Conservation (phyloP, 495 filamentous ascomycete species). For the Talaromyces nanjingensis region DNA sequence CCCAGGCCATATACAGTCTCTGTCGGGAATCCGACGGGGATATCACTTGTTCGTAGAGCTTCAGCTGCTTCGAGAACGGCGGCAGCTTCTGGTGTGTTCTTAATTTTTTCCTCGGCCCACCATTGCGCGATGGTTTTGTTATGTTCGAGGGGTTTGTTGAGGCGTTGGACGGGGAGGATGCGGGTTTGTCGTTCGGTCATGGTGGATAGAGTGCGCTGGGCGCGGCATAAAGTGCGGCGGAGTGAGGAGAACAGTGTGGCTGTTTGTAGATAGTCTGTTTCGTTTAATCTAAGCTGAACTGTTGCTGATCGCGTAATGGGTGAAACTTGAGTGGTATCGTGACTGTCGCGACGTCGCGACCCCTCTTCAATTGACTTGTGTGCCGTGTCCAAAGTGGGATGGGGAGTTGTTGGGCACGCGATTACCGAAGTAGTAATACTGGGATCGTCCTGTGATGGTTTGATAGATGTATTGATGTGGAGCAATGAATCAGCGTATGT, state of each 20-base stretch:
- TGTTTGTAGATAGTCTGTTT: not conserved
- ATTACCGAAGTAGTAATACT: not conserved
- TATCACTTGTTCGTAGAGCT: conserved; percentile 53
- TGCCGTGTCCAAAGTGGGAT: not conserved
- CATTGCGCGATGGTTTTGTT: conserved; percentile 36
- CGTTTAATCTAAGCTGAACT: no score
- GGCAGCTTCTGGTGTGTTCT: conserved; percentile 28
- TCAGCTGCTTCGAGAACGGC: conserved; percentile 48
- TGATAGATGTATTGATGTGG: no score
- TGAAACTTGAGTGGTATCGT: not conserved
- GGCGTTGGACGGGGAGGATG: conserved; percentile 35
- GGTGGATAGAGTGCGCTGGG: conserved; percentile 1
- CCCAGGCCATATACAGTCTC: conserved; percentile 97
- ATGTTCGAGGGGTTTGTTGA: conserved; percentile 30
- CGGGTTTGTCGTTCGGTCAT: conserved; percentile 21
- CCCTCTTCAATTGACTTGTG: not conserved
- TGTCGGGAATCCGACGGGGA: conserved; percentile 91
- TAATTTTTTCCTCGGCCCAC: conserved; percentile 35
- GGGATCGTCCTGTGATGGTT: no score
- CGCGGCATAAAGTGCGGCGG: conserved; percentile 1
- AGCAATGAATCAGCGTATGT: not conserved
- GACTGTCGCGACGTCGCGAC: not conserved
- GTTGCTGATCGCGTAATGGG: no score
- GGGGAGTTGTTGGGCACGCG: not conserved
- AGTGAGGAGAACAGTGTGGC: conserved; percentile 2